Conservation (phyloP, 257 asterid genomes). For the Mentha longifolia region DNA sequence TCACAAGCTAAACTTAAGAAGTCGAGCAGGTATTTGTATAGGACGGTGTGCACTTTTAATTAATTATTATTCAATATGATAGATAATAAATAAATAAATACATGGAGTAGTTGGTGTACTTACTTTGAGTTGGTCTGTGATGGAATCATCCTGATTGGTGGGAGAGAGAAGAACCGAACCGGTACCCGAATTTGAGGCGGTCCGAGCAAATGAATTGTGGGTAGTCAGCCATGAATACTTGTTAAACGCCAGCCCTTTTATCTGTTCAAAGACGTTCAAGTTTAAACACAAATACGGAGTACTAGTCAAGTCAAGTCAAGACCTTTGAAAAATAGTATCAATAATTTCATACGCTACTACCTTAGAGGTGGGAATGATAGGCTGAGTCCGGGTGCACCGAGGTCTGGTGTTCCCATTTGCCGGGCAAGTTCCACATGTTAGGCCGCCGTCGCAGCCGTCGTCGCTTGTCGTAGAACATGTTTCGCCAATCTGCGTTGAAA, state of each 20-base stretch:
- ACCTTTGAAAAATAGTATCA: too few species aligned
- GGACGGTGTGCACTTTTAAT: too few species aligned
- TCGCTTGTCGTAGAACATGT: conserved; percentile 58
- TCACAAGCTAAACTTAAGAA: neutral
- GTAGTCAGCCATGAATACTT: conserved; percentile 84
- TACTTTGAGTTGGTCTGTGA: conserved; percentile 70
- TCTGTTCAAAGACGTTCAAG: conserved; percentile 45
- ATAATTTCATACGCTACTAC: conserved; percentile 36
- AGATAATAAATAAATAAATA: too few species aligned
- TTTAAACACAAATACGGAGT: neutral
- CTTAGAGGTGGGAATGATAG: conserved; percentile 67
- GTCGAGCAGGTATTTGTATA: neutral
- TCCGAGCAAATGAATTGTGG: conserved; percentile 71
- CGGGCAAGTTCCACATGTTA: conserved; percentile 61
- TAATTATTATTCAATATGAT: too few species aligned
- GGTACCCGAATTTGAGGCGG: conserved; percentile 55
- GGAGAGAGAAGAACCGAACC: conserved; percentile 69
- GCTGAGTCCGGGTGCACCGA: conserved; percentile 72
- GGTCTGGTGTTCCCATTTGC: conserved; percentile 82
- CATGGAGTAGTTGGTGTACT: too few species aligned
- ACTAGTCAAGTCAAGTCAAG: too few species aligned
- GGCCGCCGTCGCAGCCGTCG: conserved; percentile 63
- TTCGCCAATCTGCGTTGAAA: conserved; percentile 70
- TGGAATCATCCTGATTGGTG: conserved; percentile 75
- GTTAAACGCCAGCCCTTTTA: conserved; percentile 64